These are phyloP conservation scores for Yamadazyma epiphylla DNA, from an alignment of 1,139 yeast genomes.

Conservation along the genomic window DNA sequence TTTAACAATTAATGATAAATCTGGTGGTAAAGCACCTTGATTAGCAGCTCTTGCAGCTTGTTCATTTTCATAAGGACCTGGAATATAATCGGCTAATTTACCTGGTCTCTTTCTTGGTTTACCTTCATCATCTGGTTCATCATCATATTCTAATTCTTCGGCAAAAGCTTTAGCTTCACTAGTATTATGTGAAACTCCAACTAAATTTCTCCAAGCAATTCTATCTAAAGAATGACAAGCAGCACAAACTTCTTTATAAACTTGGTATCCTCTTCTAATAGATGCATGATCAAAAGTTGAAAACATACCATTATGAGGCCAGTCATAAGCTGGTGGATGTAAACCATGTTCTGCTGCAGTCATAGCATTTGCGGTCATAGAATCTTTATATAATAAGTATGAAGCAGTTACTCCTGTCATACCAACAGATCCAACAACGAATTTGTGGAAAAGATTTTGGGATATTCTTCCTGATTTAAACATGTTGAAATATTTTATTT, in stretches of 20 bases:
- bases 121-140: conserved; percentile 99
- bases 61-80: conserved; percentile 94
- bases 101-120: conserved; percentile 98
- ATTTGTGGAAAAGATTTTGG: conserved; percentile 46
- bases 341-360: conserved; percentile 99
- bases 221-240: conserved; percentile 97
- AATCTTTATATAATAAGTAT: conserved; percentile 72
- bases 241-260: conserved; percentile 97
- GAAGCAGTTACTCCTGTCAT: conserved; percentile 69
- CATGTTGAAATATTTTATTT: conserved; percentile 12
- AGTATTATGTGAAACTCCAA: conserved; percentile 93
- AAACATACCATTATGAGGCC: conserved; percentile 94
- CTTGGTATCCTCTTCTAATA: conserved; percentile 98
- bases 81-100: conserved; percentile 92
- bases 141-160: conserved; percentile 96
- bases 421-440: conserved; percentile 63
- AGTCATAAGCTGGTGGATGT: conserved; percentile 87
- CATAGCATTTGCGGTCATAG: conserved; percentile 89
- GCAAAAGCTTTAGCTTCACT: conserved; percentile 91
- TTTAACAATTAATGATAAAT: conserved; percentile 92
- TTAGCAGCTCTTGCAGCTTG: conserved; percentile 99
- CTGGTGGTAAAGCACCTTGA: conserved; percentile 99
- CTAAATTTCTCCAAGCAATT: conserved; percentile 98
- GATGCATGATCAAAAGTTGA: conserved; percentile 94
- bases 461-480: conserved; percentile 25